A percentile compares a stretch with the other conserved stretches of the same genome.
Evolutionary conservation across 2,329 filamentous ascomycete genomes (phyloP).

Genomic region (Zymoseptoria pseudotritici): DNA sequence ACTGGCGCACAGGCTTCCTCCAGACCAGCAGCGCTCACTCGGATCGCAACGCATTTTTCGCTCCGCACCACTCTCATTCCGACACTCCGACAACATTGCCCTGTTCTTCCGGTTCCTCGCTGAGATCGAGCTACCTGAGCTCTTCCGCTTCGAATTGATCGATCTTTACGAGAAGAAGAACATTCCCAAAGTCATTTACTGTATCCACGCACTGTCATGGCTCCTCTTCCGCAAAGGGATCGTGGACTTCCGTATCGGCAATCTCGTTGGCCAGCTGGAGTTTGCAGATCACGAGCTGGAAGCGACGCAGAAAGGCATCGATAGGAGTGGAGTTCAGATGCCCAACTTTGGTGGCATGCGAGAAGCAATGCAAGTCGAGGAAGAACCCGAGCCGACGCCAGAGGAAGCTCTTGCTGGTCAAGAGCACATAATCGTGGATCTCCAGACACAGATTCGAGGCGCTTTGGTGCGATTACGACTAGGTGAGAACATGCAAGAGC

Average conservation of each 20-base stretch:
- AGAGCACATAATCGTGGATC: conserved; percentile 62
- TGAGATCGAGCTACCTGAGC: conserved; percentile 83
- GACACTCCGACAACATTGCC: conserved; percentile 96
- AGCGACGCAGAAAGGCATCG: conserved; percentile 91
- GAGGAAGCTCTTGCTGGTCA: conserved; percentile 78
- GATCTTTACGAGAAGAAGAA: conserved; percentile 99
- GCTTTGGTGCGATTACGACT: conserved; percentile 70
- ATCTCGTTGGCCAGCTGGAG: conserved; percentile 89
- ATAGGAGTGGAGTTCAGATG: conserved; percentile 92
- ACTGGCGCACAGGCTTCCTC: conserved; percentile 66
- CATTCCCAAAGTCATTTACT: conserved; percentile 98
- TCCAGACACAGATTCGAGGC: conserved; percentile 81
- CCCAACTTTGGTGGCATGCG: conserved; percentile 97
- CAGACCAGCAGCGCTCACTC: conserved; percentile 31
- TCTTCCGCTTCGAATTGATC: conserved; percentile 94
- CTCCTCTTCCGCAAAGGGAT: conserved; percentile 92
- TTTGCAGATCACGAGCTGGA: conserved; percentile 98
- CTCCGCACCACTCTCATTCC: conserved; percentile 76
- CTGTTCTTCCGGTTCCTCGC: conserved; percentile 92
- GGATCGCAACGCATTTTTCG: conserved; percentile 65
- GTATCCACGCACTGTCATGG: conserved; percentile 95
- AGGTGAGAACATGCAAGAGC: conserved; percentile 72
- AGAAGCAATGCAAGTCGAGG: conserved; percentile 85
- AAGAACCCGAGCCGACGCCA: conserved; percentile 72
- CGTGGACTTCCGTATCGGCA: conserved; percentile 91